A percentile compares a stretch with the other conserved stretches of the same genome.
Evolutionary conservation across 2,329 filamentous ascomycete species (phyloP).

Genomic region (Colletotrichum camelliae): DNA sequence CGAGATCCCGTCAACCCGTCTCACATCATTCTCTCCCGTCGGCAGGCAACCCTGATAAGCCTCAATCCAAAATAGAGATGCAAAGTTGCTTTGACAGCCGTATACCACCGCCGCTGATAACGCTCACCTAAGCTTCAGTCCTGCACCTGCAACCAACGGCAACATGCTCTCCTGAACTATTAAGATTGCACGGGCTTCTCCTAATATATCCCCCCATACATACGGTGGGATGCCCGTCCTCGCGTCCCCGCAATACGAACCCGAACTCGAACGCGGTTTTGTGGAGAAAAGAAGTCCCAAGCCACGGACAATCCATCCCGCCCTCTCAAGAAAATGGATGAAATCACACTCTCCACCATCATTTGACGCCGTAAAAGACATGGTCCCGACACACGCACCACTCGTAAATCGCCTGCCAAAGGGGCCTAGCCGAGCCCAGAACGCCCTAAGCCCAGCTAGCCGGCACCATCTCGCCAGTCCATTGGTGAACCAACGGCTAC

Average conservation of each 20-base stretch:
- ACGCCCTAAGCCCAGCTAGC: not conserved
- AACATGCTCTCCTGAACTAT: not conserved
- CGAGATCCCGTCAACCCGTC: not conserved
- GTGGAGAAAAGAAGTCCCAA: not conserved
- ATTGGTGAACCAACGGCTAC: not conserved
- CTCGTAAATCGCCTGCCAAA: not conserved
- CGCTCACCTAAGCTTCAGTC: not conserved
- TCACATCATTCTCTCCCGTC: not conserved
- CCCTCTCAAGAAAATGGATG: not conserved
- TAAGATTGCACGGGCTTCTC: not conserved
- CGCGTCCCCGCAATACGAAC: constrained; percentile 1
- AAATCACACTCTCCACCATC: not conserved
- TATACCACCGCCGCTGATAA: not conserved
- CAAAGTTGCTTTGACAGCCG: not conserved
- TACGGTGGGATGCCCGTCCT: not conserved
- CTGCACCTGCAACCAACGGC: not conserved
- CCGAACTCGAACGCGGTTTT: constrained; percentile 1
- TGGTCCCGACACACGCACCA: not conserved
- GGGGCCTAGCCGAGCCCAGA: not conserved
- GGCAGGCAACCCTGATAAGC: not conserved
- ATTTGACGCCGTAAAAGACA: not conserved
- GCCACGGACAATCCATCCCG: not conserved
- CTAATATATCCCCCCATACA: not conserved
- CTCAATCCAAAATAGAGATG: not conserved
- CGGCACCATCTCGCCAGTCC: not conserved